These are phyloP conservation scores for Punica granatum DNA, from an alignment of 345 rosid genomes.

Conservation along the genomic window DNA sequence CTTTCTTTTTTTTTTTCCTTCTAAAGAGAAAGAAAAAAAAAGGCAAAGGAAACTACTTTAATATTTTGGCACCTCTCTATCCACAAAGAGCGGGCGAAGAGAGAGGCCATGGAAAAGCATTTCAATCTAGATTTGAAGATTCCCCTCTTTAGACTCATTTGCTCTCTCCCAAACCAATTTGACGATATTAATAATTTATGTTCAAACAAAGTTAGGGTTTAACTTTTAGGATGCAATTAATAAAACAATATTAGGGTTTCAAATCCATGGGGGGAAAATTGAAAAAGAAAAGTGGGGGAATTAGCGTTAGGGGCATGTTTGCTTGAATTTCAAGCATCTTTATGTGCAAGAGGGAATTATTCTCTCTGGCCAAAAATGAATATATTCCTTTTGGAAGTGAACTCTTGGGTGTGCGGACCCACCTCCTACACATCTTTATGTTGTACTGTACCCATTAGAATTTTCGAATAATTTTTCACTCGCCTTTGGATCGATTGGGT, in stretches of 20 bases:
- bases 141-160: background rate
- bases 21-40: background rate
- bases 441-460: background rate
- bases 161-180: background rate
- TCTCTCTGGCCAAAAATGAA: conserved; percentile 54
- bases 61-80: conserved; percentile 16
- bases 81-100: background rate
- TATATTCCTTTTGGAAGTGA: conserved; percentile 53
- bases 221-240: conserved; percentile 41
- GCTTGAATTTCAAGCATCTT: conserved; percentile 95
- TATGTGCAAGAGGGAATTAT: conserved; percentile 43
- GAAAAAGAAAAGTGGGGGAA: conserved; percentile 30
- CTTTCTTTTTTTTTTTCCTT: background rate
- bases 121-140: background rate
- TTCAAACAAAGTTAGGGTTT: conserved; percentile 45
- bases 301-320: conserved; percentile 50
- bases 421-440: background rate
- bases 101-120: background rate
- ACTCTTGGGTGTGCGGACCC: conserved; percentile 2
- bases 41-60: conserved; percentile 7
- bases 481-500: background rate
- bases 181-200: background rate
- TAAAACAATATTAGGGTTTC: background rate
- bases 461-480: background rate
- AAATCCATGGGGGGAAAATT: conserved; percentile 11